Conservation (phyloP, 805 yeast species). For the Candida easanensis region DNA sequence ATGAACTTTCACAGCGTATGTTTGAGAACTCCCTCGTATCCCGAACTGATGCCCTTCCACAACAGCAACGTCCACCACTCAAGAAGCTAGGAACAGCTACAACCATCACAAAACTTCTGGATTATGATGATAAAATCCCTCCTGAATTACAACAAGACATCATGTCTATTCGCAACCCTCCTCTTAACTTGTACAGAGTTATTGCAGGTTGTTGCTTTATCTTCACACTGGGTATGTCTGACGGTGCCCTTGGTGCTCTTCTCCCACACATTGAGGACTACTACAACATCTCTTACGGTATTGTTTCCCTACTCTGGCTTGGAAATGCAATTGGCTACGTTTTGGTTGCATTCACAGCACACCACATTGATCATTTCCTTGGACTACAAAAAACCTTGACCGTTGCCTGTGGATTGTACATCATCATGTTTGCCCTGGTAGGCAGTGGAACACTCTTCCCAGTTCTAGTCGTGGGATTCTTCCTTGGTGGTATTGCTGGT, state of each 20-base stretch:
- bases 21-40: constrained; percentile 10
- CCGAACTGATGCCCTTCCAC: background rate
- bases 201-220: constrained; percentile 40
- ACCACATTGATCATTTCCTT: constrained; percentile 38
- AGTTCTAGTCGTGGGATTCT: constrained; percentile 46
- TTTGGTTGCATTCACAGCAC: constrained; percentile 46
- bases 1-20: constrained; percentile 26
- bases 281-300: constrained; percentile 46
- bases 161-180: constrained; percentile 42
- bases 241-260: constrained; percentile 62
- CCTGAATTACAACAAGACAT: constrained; percentile 6
- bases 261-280: constrained; percentile 50
- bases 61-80: constrained; percentile 13
- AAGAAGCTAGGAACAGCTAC: constrained; percentile 11
- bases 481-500: constrained; percentile 57
- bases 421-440: constrained; percentile 44
- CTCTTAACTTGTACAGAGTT: constrained; percentile 41
- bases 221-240: constrained; percentile 43
- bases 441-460: constrained; percentile 48
- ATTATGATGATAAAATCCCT: constrained; percentile 7
- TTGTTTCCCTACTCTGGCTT: constrained; percentile 59
- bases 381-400: constrained; percentile 42
- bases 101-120: constrained; percentile 12
- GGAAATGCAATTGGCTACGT: constrained; percentile 57
- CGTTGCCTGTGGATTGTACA: constrained; percentile 30